phyloP scores from a whole-genome alignment of 768 basidiomycete species.

The Russula virescens region DNA sequence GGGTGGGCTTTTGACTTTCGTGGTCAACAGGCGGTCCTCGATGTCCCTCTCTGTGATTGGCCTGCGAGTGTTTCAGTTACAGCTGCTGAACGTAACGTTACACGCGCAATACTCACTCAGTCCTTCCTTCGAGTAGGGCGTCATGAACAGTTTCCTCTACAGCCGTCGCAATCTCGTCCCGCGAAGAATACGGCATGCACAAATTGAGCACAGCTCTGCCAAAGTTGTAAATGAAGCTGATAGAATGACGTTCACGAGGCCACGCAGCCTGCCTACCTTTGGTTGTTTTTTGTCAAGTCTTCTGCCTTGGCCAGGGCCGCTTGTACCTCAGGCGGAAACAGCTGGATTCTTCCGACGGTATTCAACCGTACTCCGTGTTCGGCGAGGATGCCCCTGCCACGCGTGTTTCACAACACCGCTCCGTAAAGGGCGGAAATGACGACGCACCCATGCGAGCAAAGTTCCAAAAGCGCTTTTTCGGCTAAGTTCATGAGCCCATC shows the following conservation, averaged over 20 bases:
- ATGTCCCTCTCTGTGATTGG: constrained; percentile 64
- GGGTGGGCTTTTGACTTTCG: constrained; percentile 61
- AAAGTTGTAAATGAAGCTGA: not conserved
- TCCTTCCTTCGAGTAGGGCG: constrained; percentile 33
- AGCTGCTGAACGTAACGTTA: constrained; percentile 4
- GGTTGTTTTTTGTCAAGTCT: constrained; percentile 66
- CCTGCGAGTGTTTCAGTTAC: constrained; percentile 26
- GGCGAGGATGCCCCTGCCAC: constrained; percentile 68
- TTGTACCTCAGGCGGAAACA: constrained; percentile 78
- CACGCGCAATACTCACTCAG: constrained; percentile 26
- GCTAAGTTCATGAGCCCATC: constrained; percentile 83
- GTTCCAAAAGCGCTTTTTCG: constrained; percentile 67
- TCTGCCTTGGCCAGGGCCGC: constrained; percentile 67
- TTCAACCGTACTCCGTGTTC: constrained; percentile 79
- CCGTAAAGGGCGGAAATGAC: not conserved
- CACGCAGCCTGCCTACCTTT: constrained; percentile 40
- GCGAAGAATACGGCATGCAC: constrained; percentile 87
- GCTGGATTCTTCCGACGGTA: constrained; percentile 64
- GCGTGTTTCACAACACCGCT: not conserved
- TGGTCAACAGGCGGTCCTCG: constrained; percentile 60
- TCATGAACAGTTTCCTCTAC: constrained; percentile 48
- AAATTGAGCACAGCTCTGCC: constrained; percentile 82
- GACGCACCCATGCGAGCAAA: constrained; percentile 75
- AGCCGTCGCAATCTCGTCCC: constrained; percentile 86
- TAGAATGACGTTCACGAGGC: constrained; percentile 1